Base-by-base conservation (phyloP, 2,329 filamentous ascomycete species). In the Daldinia eschscholtzii region DNA sequence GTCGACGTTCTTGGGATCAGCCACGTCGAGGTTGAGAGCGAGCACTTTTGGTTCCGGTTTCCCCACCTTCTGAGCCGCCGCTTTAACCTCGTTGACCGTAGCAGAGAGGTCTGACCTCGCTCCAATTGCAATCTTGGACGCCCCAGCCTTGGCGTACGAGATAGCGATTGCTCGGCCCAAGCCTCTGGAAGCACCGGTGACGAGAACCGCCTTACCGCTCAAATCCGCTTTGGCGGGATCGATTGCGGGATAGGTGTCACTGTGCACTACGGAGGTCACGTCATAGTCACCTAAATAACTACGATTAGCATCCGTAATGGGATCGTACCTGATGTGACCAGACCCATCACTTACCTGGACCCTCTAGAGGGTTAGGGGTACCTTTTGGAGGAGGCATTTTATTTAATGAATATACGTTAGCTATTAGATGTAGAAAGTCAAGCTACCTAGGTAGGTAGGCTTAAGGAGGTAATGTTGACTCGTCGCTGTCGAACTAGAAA, bases 161-260 rank as follows among this genome's bases (percentile, higher is more conserved):
- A 78, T 28, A 20, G 70, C 57, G 52, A 76, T 80, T 33, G 77
- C 76, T 50, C 71, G 74, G 2, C 80, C 80, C 12, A 81, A 66
- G 7, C 80, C 80, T 13, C 75, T 75, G 4, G 76, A 76, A 2
- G 79, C 80, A 4, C 80, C 80, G 23, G 73, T 81, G 59, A 82
- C 75, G 61, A 82, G 78, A 26, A 81, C 77, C 2, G 70, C 73
- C 30, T 76, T 77, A 1, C 78, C 79, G 15, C 61, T 75, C 12
- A 79, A 57, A 52, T 78, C 57, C 12, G 70, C 72, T 23, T 79
- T 76, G 6, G 73, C 20, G 2, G 77, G 59, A 58, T 78, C 75
- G 20, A 79, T 79, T 6, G 69, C 74, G 2, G 78, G 76, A 57
- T 80, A 80, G 9, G 77, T 79, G 46, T 80, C 78, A 59, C 72